Evolutionary conservation across 441 rosid genomes (phyloP).

Genomic region (Arabidopsis hybrid): DNA sequence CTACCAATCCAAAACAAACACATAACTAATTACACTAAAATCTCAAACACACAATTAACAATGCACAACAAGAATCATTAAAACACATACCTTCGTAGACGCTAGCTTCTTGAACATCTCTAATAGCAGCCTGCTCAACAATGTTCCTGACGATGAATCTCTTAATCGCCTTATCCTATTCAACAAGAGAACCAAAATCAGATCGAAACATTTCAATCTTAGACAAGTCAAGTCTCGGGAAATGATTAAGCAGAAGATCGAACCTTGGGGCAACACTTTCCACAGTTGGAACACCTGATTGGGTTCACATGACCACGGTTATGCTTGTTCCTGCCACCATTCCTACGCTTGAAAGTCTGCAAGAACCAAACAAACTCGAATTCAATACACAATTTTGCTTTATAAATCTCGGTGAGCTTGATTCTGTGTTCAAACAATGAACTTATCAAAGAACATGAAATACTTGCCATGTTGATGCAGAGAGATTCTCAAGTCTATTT

Average conservation of each 20-base stretch:
- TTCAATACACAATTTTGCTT: not conserved
- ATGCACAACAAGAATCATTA: not conserved
- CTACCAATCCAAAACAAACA: slow-evolving; percentile 40
- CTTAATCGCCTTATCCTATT: slow-evolving; percentile 89
- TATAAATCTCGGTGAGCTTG: not conserved
- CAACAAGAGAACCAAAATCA: not conserved
- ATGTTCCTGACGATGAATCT: slow-evolving; percentile 96
- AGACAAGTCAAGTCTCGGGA: not conserved
- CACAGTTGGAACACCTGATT: slow-evolving; percentile 97
- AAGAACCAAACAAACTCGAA: not conserved
- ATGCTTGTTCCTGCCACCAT: slow-evolving; percentile 97
- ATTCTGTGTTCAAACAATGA: not conserved
- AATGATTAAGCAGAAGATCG: not conserved
- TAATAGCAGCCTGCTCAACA: slow-evolving; percentile 94
- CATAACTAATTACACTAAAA: not conserved
- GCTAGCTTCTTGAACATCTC: slow-evolving; percentile 95
- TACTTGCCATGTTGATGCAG: slow-evolving; percentile 37
- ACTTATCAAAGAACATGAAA: not conserved
- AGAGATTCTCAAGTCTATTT: not conserved
- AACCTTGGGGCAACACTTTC: slow-evolving; percentile 96
- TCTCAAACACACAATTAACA: not conserved
- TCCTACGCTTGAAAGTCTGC: slow-evolving; percentile 95
- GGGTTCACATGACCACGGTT: slow-evolving; percentile 94
- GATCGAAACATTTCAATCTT: not conserved
- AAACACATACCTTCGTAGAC: slow-evolving; percentile 68